Conservation (phyloP, 345 rosid genomes). For the Eucalyptus fibrosa region DNA sequence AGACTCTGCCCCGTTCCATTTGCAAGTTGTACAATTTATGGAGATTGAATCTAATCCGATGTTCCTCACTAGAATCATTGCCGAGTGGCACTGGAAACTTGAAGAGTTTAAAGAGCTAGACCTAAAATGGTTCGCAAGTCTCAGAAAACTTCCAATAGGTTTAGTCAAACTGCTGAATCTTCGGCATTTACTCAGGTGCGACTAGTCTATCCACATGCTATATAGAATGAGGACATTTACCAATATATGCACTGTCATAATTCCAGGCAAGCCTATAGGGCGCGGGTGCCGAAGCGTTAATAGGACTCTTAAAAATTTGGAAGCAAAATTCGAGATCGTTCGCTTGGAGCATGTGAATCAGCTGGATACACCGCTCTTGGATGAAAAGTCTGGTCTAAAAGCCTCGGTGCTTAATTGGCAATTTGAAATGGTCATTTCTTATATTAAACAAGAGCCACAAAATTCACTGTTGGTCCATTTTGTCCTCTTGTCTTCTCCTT, state of each 20-base stretch:
- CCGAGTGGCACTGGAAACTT: neutral
- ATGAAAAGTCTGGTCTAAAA: neutral
- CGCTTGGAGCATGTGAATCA: neutral
- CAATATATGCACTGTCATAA: neutral
- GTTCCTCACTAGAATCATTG: neutral
- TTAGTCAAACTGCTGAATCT: neutral
- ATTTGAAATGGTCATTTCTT: neutral
- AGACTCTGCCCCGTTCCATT: neutral
- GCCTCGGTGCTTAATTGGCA: neutral
- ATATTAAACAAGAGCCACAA: neutral
- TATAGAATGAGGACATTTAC: neutral
- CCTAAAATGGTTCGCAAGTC: neutral
- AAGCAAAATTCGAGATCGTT: neutral
- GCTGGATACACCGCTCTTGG: neutral
- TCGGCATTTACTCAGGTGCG: neutral
- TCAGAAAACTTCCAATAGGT: neutral
- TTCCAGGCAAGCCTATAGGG: neutral
- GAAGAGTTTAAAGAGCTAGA: neutral
- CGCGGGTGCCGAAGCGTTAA: neutral
- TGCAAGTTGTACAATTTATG: neutral
- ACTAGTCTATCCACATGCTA: neutral
- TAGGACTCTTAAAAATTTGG: neutral
- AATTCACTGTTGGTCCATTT: neutral
- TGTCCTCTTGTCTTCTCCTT: neutral
- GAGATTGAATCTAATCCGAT: neutral